Percentiles rank a stretch among this genome's conserved stretches.
Conservation (phyloP, 768 basidiomycete species). For the Lepiota subincarnata region DNA sequence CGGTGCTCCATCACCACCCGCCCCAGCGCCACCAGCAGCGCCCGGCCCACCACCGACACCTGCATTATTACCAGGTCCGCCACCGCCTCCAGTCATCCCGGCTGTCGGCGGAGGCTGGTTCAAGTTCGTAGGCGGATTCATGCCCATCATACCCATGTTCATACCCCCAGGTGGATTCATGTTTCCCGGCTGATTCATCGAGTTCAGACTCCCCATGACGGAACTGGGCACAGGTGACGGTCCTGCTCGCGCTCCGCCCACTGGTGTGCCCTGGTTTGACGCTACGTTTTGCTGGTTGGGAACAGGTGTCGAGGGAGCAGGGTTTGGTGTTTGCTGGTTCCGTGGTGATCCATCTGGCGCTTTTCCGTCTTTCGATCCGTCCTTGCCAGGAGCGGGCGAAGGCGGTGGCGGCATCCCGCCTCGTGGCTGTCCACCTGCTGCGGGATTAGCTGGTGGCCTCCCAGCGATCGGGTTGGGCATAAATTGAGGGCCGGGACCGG, state of each 20-base stretch:
- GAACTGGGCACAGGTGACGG: constrained; percentile 8
- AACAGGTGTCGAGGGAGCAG: constrained; percentile 2
- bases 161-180: constrained; percentile 5
- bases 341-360: constrained; percentile 7
- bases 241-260: constrained; percentile 1
- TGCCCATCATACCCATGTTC: constrained; percentile 10
- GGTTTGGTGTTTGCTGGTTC: constrained; percentile 9
- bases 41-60: not conserved
- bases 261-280: constrained; percentile 10
- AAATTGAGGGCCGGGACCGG: constrained; percentile 6
- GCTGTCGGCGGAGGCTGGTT: not conserved
- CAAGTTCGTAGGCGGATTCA: constrained; percentile 7
- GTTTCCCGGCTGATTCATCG: constrained; percentile 1
- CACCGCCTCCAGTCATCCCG: not conserved
- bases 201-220: constrained; percentile 7
- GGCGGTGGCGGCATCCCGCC: constrained; percentile 10
- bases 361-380: constrained; percentile 6
- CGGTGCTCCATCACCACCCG: not conserved
- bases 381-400: constrained; percentile 11
- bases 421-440: constrained; percentile 10
- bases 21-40: not conserved
- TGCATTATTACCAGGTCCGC: not conserved
- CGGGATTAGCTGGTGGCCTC: constrained; percentile 2
- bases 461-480: not conserved
- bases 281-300: constrained; percentile 8